Evolutionary conservation across 2,329 filamentous ascomycete genomes (phyloP).

Genomic region (Neurospora sp.): DNA sequence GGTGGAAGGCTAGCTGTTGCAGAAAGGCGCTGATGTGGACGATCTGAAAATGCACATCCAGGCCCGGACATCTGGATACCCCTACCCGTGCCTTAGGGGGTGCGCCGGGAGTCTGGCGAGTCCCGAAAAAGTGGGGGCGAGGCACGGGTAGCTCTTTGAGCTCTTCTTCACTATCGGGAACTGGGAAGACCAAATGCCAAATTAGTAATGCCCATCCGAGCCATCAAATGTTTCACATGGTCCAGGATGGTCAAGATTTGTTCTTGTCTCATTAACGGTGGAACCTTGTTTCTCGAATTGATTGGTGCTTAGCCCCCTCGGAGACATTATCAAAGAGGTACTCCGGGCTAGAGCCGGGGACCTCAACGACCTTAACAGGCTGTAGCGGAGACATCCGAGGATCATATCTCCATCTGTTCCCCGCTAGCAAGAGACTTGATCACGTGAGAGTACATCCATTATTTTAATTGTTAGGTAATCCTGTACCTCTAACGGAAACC

Average conservation of each 20-base stretch:
- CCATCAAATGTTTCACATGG: not conserved
- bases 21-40: not conserved
- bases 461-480: not conserved
- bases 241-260: not conserved
- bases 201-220: not conserved
- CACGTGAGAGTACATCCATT: not conserved
- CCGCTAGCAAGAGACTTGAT: not conserved
- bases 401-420: not conserved
- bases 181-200: not conserved
- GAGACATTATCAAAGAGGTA: not conserved
- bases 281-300: not conserved
- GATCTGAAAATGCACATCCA: not conserved
- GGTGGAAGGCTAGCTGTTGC: constrained; percentile 7
- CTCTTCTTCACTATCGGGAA: not conserved
- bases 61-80: not conserved
- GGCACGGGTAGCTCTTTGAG: not conserved
- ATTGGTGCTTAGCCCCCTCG: not conserved
- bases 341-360: not conserved
- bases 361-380: not conserved
- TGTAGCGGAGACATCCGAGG: not conserved
- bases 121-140: too few species aligned
- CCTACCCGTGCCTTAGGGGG: not conserved
- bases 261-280: not conserved
- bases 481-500: not conserved
- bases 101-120: too few species aligned